Conservation (phyloP, 2,329 filamentous ascomycete species). For the Scortechinia acanthostroma region DNA sequence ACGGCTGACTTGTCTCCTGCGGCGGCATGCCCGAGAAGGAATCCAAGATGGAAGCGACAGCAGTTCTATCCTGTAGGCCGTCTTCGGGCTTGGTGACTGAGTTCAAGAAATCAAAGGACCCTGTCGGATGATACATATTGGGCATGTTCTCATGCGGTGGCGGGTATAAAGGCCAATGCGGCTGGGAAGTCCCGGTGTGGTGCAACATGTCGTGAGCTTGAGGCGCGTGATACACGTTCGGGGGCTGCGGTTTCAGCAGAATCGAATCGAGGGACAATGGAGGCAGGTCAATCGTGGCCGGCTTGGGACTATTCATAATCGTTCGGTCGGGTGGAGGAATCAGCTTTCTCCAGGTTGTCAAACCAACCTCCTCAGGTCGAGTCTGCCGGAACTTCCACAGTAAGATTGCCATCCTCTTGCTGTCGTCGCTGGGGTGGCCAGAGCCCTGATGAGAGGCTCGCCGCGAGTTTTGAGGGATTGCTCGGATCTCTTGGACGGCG, state of each 20-base stretch:
- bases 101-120: conserved; percentile 20
- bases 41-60: conserved; percentile 22
- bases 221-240: conserved; percentile 17
- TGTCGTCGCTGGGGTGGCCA: conserved; percentile 14
- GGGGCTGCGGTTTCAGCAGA: conserved; percentile 17
- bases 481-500: conserved; percentile 33
- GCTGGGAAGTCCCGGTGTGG: conserved; percentile 9
- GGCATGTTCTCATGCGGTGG: conserved; percentile 6
- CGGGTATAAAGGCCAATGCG: neutral
- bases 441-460: conserved; percentile 15
- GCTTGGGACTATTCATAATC: conserved; percentile 23
- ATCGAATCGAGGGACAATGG: conserved; percentile 24
- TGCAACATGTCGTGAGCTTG: conserved; percentile 20
- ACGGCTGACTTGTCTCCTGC: conserved; percentile 6
- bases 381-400: conserved; percentile 35
- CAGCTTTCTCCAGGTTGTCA: conserved; percentile 31
- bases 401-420: conserved; percentile 28
- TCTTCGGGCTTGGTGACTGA: conserved; percentile 22
- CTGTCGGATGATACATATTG: conserved; percentile 19
- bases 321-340: conserved; percentile 23
- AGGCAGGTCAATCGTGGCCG: conserved; percentile 18
- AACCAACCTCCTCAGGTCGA: conserved; percentile 23
- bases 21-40: conserved; percentile 18
- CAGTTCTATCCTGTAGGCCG: conserved; percentile 18
- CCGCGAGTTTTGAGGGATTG: conserved; percentile 14